These are phyloP conservation scores for Musa itinerans DNA, from an alignment of 176 grass and related monocot species.

Conservation along the genomic window DNA sequence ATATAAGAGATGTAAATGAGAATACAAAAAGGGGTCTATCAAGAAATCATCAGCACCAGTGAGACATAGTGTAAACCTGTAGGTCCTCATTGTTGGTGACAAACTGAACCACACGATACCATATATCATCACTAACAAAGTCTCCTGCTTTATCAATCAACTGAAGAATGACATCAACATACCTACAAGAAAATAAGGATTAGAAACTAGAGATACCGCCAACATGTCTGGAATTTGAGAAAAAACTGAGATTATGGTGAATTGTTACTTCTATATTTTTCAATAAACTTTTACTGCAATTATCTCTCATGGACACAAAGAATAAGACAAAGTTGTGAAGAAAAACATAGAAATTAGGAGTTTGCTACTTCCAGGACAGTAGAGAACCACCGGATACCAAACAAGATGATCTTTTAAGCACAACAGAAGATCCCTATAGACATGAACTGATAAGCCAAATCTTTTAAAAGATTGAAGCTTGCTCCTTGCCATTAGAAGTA, in stretches of 20 bases:
- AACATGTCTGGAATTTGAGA: not conserved
- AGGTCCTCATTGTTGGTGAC: conserved; percentile 96
- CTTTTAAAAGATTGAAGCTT: too few relatives aligned
- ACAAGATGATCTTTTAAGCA: too few relatives aligned
- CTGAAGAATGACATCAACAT: conserved; percentile 98
- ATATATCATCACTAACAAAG: conserved; percentile 99
- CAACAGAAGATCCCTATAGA: too few relatives aligned
- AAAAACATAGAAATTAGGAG: too few relatives aligned
- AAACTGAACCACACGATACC: conserved; percentile 99
- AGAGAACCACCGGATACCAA: too few relatives aligned
- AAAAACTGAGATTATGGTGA: not conserved
- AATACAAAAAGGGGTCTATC: conserved; percentile 4
- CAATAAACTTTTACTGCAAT: not conserved
- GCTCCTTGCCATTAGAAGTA: too few relatives aligned
- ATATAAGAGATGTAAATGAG: not conserved
- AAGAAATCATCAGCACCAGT: conserved; percentile 8
- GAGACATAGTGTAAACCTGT: conserved; percentile 44
- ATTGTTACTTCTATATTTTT: not conserved
- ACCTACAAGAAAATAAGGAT: conserved; percentile 39
- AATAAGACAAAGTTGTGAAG: too few relatives aligned
- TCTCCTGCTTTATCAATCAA: conserved; percentile 92
- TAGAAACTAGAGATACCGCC: not conserved
- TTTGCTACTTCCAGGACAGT: too few relatives aligned
- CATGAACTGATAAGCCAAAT: too few relatives aligned
- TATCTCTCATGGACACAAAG: not conserved